phyloP scores from a whole-genome alignment of 129 eudicot genomes.

The Artemisia argyi region DNA sequence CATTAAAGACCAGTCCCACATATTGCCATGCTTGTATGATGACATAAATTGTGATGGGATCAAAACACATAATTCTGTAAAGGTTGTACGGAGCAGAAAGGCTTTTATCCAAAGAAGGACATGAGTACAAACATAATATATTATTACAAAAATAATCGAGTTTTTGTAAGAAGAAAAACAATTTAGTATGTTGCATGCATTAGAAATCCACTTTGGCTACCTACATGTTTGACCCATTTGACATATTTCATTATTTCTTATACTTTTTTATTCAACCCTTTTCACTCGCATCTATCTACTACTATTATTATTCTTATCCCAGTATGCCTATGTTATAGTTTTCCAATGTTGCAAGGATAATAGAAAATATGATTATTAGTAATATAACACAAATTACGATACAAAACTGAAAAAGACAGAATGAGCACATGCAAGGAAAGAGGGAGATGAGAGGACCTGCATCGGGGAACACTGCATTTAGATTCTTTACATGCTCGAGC shows the following conservation, averaged over 20 bases:
- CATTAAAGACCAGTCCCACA: neutral
- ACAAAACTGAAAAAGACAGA: neutral
- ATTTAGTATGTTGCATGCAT: no score
- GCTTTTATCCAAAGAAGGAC: no score
- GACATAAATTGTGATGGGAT: neutral
- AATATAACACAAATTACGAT: neutral
- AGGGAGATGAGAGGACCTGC: constrained; percentile 56
- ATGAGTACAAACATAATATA: no score
- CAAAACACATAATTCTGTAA: no score
- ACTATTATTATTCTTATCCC: neutral
- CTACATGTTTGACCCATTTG: no score
- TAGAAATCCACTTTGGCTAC: no score
- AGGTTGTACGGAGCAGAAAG: no score
- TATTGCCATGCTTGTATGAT: neutral
- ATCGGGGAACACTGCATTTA: constrained; percentile 76
- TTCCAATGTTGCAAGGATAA: neutral
- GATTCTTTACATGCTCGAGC: constrained; percentile 94
- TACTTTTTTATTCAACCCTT: neutral
- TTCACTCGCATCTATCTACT: neutral
- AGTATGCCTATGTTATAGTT: neutral
- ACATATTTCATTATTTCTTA: neutral
- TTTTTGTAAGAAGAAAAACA: no score
- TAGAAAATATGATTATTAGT: neutral
- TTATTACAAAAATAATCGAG: no score
- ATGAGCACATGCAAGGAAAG: neutral